phyloP scores from a whole-genome alignment of 345 rosid species.

The Lenwebbia sp. region DNA sequence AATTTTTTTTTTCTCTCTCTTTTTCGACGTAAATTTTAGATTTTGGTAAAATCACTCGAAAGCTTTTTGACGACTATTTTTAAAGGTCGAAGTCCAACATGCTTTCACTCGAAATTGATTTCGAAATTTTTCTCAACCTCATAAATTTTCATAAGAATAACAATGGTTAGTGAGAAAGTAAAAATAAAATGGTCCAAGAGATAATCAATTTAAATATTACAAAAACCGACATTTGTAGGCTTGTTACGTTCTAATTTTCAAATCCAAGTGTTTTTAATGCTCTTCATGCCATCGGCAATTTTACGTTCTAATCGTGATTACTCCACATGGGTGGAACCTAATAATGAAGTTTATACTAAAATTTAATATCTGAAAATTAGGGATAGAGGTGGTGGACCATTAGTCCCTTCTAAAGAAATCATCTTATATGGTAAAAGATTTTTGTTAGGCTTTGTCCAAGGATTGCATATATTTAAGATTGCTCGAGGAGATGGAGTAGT shows the following conservation, averaged over 20 bases:
- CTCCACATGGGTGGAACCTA: not conserved
- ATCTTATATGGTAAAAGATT: not conserved
- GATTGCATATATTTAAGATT: not conserved
- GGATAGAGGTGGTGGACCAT: not conserved
- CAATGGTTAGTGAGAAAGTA: not conserved
- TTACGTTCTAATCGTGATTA: not conserved
- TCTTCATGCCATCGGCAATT: not conserved
- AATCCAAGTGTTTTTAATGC: not conserved
- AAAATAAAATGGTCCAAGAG: too few species aligned
- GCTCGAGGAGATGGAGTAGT: not conserved
- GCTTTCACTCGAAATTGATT: not conserved
- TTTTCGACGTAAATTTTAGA: not conserved
- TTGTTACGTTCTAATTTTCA: not conserved
- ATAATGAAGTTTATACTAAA: not conserved
- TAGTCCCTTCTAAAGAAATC: not conserved
- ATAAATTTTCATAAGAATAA: not conserved
- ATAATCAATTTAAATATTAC: not conserved
- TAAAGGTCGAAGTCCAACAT: not conserved
- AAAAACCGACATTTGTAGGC: rapidly evolving
- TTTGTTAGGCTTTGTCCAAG: not conserved
- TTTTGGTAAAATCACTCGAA: not conserved
- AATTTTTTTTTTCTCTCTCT: not conserved
- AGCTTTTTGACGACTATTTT: not conserved
- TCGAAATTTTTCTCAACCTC: not conserved
- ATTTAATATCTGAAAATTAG: not conserved